phyloP scores from a whole-genome alignment of 163 green algal species.

The Smithsoniella earleae region DNA sequence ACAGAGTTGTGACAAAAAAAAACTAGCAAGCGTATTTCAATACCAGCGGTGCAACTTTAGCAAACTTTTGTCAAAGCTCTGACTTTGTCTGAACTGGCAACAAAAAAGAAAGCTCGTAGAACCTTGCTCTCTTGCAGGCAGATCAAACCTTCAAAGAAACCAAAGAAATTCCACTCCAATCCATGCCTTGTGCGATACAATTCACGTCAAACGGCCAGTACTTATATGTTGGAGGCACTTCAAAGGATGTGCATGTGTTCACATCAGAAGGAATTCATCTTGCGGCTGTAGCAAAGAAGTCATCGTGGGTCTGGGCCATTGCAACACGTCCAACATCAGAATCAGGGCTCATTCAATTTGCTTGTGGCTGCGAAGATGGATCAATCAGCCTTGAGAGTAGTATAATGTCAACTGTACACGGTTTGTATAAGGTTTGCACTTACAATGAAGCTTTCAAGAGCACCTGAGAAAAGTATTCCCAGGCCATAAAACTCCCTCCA shows the following conservation, averaged over 20 bases:
- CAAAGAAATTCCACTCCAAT: not conserved
- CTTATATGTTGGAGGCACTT: constrained; percentile 10
- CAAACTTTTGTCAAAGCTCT: not conserved
- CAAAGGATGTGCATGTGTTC: not conserved
- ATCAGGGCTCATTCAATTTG: not conserved
- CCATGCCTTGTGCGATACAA: not conserved
- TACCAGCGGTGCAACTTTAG: not conserved
- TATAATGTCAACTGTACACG: constrained; percentile 52
- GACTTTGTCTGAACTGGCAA: not conserved
- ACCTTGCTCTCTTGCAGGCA: constrained; percentile 24
- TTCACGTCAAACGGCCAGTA: constrained; percentile 11
- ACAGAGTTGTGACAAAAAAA: too few species aligned
- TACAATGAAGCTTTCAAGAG: not conserved
- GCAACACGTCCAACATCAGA: not conserved
- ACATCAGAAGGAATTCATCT: not conserved
- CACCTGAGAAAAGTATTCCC: constrained; percentile 2
- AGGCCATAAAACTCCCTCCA: too few species aligned
- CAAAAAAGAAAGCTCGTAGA: constrained; percentile 3
- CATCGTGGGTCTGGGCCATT: constrained; percentile 1
- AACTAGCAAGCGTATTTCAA: too few species aligned
- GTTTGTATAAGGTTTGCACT: constrained; percentile 46
- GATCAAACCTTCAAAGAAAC: not conserved
- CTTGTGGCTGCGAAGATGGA: constrained; percentile 24
- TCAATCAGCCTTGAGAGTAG: constrained; percentile 30
- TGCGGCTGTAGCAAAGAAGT: not conserved